A percentile compares a stretch with the other conserved stretches of the same genome.
These are phyloP conservation scores for Gracilaria vermiculophylla DNA, from an alignment of 23 red algal genomes.

Conservation along the genomic window DNA sequence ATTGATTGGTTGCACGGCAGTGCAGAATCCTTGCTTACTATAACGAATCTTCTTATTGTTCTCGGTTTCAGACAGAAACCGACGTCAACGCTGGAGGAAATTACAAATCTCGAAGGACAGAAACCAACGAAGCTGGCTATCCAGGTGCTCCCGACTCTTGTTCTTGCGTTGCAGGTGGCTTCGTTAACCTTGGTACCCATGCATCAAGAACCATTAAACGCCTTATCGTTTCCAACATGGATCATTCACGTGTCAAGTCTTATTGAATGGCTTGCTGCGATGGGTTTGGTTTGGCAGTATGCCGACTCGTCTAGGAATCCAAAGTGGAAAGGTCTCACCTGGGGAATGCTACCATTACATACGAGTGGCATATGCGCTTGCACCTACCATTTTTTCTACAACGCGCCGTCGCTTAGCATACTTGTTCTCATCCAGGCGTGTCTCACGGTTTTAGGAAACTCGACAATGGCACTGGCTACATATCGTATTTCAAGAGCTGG, in stretches of 20 bases:
- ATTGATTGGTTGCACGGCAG: slow-evolving; percentile 91
- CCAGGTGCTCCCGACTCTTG: not conserved
- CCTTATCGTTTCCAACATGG: slow-evolving; percentile 79
- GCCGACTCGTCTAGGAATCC: slow-evolving; percentile 24
- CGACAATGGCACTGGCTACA: slow-evolving; percentile 52
- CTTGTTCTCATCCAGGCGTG: slow-evolving; percentile 71
- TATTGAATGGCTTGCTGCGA: slow-evolving; percentile 77
- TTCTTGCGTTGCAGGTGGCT: not conserved
- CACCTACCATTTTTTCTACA: slow-evolving; percentile 82
- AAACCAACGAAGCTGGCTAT: not conserved
- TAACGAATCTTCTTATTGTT: slow-evolving; percentile 86
- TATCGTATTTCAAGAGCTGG: slow-evolving; percentile 27
- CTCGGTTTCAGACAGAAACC: slow-evolving; percentile 59
- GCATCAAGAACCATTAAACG: slow-evolving; percentile 75
- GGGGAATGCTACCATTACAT: slow-evolving; percentile 87
- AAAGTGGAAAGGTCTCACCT: slow-evolving; percentile 73
- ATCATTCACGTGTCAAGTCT: slow-evolving; percentile 75
- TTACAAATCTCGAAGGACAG: not conserved
- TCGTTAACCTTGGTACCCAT: not conserved
- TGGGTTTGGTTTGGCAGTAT: slow-evolving; percentile 78
- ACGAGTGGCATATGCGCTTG: slow-evolving; percentile 78
- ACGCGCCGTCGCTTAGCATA: slow-evolving; percentile 43
- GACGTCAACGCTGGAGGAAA: not conserved
- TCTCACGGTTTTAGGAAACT: slow-evolving; percentile 70
- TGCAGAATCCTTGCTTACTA: slow-evolving; percentile 83